Evolutionary conservation across 495 filamentous ascomycete genomes (phyloP).

Genomic region (Daldinia caldariorum): DNA sequence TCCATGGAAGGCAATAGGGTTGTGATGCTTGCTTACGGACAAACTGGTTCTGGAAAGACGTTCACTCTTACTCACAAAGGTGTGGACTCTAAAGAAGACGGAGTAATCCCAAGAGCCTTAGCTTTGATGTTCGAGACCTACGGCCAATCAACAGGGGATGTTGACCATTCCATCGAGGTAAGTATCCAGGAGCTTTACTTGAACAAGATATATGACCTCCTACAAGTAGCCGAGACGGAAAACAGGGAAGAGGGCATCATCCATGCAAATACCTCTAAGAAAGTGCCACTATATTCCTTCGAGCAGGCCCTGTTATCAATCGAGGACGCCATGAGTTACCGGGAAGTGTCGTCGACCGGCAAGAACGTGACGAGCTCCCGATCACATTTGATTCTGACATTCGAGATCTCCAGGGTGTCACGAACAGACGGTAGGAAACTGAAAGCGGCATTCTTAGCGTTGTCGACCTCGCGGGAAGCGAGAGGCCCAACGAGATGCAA

Average conservation of each 20-base stretch:
- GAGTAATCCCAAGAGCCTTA: conserved; percentile 92
- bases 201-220: conserved; percentile 88
- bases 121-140: conserved; percentile 82
- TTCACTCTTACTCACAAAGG: conserved; percentile 49
- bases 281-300: not conserved
- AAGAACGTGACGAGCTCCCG: conserved; percentile 90
- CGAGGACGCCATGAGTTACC: not conserved
- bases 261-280: not conserved
- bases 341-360: conserved; percentile 66
- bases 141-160: conserved; percentile 42
- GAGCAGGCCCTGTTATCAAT: conserved; percentile 20
- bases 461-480: conserved; percentile 94
- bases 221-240: conserved; percentile 65
- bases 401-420: conserved; percentile 65
- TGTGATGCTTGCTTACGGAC: conserved; percentile 63
- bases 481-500: conserved; percentile 81
- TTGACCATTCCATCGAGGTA: conserved; percentile 87
- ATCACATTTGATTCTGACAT: conserved; percentile 93
- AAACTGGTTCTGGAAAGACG: conserved; percentile 61
- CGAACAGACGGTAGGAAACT: not conserved
- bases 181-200: conserved; percentile 97
- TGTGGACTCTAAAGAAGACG: conserved; percentile 73
- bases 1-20: conserved; percentile 94
- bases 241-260: conserved; percentile 71
- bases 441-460: conserved; percentile 86